Conservation (phyloP, 2,329 filamentous ascomycete genomes). For the Colletotrichum filicis region DNA sequence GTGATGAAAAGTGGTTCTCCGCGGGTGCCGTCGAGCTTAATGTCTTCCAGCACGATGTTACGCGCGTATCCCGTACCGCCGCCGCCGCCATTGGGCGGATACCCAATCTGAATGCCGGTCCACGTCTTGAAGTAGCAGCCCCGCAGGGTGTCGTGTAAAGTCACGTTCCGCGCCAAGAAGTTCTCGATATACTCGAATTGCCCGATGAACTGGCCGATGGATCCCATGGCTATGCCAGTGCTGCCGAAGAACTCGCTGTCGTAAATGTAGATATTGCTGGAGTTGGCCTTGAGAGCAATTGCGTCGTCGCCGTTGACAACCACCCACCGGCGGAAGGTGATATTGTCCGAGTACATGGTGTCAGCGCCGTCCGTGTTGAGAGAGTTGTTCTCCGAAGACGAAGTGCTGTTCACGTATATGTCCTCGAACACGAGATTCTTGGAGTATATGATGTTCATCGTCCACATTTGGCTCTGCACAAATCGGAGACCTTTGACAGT, state of each 20-base stretch:
- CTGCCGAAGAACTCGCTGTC: constrained; percentile 61
- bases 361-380: constrained; percentile 58
- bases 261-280: constrained; percentile 62
- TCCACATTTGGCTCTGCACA: constrained; percentile 71
- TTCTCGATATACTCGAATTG: constrained; percentile 60
- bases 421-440: constrained; percentile 57
- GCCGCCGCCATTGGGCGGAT: constrained; percentile 68
- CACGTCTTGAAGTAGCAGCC: constrained; percentile 69
- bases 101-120: constrained; percentile 61
- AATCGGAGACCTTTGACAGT: constrained; percentile 60
- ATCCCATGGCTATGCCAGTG: constrained; percentile 66
- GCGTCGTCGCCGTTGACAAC: constrained; percentile 64
- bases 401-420: constrained; percentile 65
- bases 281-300: constrained; percentile 66
- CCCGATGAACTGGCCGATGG: constrained; percentile 64
- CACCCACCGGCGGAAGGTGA: constrained; percentile 61
- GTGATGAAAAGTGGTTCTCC: constrained; percentile 46
- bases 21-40: constrained; percentile 41
- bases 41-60: constrained; percentile 46
- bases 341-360: constrained; percentile 63
- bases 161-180: constrained; percentile 59
- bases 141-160: constrained; percentile 56
- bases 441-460: constrained; percentile 63
- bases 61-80: constrained; percentile 59
- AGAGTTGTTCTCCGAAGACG: constrained; percentile 43